These are phyloP conservation scores for Centaurea solstitialis DNA, from an alignment of 129 eudicot genomes.

Conservation along the genomic window DNA sequence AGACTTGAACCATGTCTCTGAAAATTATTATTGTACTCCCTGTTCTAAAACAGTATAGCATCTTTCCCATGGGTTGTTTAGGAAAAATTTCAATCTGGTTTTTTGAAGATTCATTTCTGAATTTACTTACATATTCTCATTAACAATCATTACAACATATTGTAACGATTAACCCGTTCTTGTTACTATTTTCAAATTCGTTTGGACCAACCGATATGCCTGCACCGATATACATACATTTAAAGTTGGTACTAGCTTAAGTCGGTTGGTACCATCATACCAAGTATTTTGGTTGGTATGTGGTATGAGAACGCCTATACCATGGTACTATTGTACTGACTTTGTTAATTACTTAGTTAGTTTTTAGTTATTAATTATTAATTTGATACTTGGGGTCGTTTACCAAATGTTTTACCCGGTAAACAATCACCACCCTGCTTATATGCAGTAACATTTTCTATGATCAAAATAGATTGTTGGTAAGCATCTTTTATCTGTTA, in stretches of 20 bases:
- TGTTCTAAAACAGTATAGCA: neutral
- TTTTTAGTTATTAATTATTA: neutral
- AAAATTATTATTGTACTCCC: neutral
- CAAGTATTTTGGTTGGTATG: neutral
- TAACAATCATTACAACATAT: neutral
- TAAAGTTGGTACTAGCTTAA: neutral
- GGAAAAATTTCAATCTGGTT: neutral
- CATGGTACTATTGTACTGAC: no score
- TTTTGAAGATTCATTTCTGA: neutral
- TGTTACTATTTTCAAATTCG: neutral
- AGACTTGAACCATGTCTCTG: neutral
- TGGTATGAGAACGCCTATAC: no score
- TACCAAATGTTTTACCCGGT: no score
- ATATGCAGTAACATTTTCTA: no score
- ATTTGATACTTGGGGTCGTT: neutral
- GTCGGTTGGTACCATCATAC: neutral
- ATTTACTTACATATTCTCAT: neutral
- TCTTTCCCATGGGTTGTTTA: neutral
- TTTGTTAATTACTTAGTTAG: no score
- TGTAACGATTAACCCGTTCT: neutral
- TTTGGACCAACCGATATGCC: neutral
- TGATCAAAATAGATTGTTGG: no score
- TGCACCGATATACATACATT: neutral
- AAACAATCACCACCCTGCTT: no score
- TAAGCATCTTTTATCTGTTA: no score